Conservation (phyloP, 345 rosid species). For the Ceriops zippeliana region DNA sequence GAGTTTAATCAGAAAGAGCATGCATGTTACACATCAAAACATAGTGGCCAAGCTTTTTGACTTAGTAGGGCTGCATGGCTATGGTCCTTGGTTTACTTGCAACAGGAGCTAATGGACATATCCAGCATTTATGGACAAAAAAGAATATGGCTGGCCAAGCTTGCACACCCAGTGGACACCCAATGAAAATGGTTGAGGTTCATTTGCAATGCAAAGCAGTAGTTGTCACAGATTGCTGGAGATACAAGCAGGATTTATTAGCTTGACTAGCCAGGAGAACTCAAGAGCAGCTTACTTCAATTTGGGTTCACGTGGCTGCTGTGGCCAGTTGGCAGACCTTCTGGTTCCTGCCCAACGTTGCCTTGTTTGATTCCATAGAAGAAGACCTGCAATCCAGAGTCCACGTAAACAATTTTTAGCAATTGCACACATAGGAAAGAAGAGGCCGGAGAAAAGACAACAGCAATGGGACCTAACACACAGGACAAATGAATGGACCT, state of each 20-base stretch:
- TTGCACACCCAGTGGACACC: not conserved
- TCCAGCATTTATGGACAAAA: not conserved
- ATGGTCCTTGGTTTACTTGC: too few relatives aligned
- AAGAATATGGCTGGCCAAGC: not conserved
- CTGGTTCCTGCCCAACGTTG: conserved; percentile 26
- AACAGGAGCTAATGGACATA: too few relatives aligned
- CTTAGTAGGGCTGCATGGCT: too few relatives aligned
- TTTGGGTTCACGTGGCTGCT: conserved; percentile 22
- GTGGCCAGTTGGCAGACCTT: conserved; percentile 8
- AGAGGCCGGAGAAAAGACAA: not conserved
- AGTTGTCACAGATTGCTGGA: not conserved
- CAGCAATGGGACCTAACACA: not conserved
- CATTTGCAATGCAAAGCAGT: not conserved
- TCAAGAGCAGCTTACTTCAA: conserved; percentile 21
- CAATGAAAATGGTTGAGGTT: not conserved
- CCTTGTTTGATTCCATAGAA: conserved; percentile 29
- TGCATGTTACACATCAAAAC: not conserved
- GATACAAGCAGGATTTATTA: not conserved
- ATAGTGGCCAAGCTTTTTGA: too few relatives aligned
- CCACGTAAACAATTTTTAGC: not conserved
- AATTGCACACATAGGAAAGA: too few relatives aligned
- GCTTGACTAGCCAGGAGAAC: conserved; percentile 2
- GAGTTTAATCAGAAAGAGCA: not conserved
- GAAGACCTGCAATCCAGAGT: conserved; percentile 25
- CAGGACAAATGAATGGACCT: not conserved